Percentiles rank a stretch among this genome's conserved stretches.
These are phyloP conservation scores for Oryza australiensis DNA, from an alignment of 176 grass and related monocot genomes.

Conservation along the genomic window DNA sequence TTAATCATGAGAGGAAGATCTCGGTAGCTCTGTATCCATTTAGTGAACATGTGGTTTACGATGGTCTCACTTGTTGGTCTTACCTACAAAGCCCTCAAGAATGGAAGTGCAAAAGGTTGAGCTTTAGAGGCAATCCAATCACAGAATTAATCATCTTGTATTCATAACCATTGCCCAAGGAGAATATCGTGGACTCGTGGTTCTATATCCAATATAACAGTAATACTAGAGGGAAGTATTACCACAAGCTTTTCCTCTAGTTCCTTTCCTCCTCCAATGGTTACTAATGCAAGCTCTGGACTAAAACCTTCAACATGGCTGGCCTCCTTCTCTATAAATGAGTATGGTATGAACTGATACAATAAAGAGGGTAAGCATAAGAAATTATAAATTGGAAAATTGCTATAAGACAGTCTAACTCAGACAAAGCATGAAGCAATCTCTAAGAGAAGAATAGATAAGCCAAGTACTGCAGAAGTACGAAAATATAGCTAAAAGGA, in stretches of 20 bases:
- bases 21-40: conserved; percentile 97
- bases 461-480: neutral
- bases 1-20: conserved; percentile 99
- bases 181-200: neutral
- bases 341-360: conserved; percentile 94
- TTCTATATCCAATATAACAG: conserved; percentile 1
- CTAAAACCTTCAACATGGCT: conserved; percentile 98
- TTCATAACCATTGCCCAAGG: neutral
- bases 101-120: conserved; percentile 51
- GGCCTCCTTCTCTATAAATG: conserved; percentile 99
- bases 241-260: conserved; percentile 99
- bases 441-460: conserved; percentile 2
- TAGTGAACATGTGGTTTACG: conserved; percentile 99
- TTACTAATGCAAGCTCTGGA: conserved; percentile 91
- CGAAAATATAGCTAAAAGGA: neutral
- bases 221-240: conserved; percentile 37
- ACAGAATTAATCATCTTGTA: conserved; percentile 22
- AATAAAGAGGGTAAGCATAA: conserved; percentile 36
- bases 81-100: conserved; percentile 90
- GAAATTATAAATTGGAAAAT: conserved; percentile 3
- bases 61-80: conserved; percentile 99
- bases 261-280: conserved; percentile 96
- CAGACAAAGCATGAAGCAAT: neutral
- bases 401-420: conserved; percentile 11
- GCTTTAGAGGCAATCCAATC: conserved; percentile 32